phyloP scores from a whole-genome alignment of 805 yeast genomes.

The Metschnikowia santaceciliae region DNA sequence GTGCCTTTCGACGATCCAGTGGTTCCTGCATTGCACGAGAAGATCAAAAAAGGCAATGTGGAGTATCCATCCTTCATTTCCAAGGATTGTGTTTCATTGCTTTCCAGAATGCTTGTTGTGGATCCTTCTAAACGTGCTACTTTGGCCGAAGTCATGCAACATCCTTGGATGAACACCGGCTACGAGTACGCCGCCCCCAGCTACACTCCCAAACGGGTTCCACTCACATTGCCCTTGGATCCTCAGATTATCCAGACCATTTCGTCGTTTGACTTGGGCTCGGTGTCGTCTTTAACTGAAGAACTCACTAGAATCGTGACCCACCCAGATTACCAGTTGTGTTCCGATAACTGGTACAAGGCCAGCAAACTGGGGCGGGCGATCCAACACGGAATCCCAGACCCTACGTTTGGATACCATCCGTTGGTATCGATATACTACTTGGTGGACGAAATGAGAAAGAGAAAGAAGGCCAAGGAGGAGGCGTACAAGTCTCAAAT shows the following conservation, averaged over 20 bases:
- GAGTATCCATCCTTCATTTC: conserved; percentile 86
- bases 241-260: conserved; percentile 66
- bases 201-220: conserved; percentile 73
- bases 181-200: conserved; percentile 69
- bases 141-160: conserved; percentile 71
- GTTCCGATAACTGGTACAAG: conserved; percentile 60
- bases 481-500: conserved; percentile 35
- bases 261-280: conserved; percentile 73
- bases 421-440: conserved; percentile 85
- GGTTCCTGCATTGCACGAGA: conserved; percentile 87
- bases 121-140: conserved; percentile 80
- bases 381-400: conserved; percentile 34
- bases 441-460: conserved; percentile 78
- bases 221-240: conserved; percentile 68
- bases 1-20: conserved; percentile 97
- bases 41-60: conserved; percentile 86
- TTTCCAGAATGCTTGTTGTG: conserved; percentile 88
- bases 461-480: conserved; percentile 62
- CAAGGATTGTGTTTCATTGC: conserved; percentile 70
- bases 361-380: conserved; percentile 35
- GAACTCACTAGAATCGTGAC: conserved; percentile 56
- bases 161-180: conserved; percentile 94
- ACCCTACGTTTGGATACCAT: conserved; percentile 84
- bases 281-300: conserved; percentile 52
- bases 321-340: conserved; percentile 62